Evolutionary conservation across 83 land plant species (phyloP), one percentile per base, ranked within the genome.

Genomic region (Diphasiastrum complanatum): DNA sequence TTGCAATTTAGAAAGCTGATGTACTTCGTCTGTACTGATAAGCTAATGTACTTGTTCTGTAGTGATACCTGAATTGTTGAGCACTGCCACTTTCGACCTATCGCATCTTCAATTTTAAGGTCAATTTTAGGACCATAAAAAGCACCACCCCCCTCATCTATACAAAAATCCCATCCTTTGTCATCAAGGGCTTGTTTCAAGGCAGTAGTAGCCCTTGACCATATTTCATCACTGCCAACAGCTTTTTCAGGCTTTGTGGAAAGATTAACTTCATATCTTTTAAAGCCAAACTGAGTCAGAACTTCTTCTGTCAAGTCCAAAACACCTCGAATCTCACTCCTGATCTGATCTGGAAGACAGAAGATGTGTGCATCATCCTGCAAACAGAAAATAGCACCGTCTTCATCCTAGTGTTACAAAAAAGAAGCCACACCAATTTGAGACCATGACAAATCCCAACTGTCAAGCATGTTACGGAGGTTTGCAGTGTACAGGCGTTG

Each of bases 361-460:
- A 92, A 92, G 35, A 92, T 88, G 64, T 92, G 98, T 38, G 88
- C 98, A 81, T 92, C 98, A 71, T 92, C 98, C 96, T 92, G 78
- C 40, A 58, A 38, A 8, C 62, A 60, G 58, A 25, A 64, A 43
- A 26, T 19, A 18, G 50, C 47, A 33, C 54, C 30, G 34, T 19
- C 2, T 60, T n/a, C 53, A n/a, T n/a, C n/a, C n/a, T n/a, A n/a
- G n/a, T n/a, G n/a, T n/a, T n/a, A n/a, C n/a, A n/a, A n/a, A n/a
- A n/a, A n/a, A n/a, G n/a, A n/a, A n/a, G n/a, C n/a, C n/a, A n/a
- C n/a, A n/a, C n/a, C n/a, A n/a, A n/a, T n/a, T n/a, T n/a, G n/a
- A n/a, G n/a, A n/a, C n/a, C n/a, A n/a, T n/a, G n/a, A n/a, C n/a
- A n/a, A n/a, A n/a, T n/a, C n/a, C n/a, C n/a, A n/a, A n/a, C n/a